These are phyloP conservation scores for Citrus australasica DNA, from an alignment of 345 rosid genomes.

Conservation along the genomic window DNA sequence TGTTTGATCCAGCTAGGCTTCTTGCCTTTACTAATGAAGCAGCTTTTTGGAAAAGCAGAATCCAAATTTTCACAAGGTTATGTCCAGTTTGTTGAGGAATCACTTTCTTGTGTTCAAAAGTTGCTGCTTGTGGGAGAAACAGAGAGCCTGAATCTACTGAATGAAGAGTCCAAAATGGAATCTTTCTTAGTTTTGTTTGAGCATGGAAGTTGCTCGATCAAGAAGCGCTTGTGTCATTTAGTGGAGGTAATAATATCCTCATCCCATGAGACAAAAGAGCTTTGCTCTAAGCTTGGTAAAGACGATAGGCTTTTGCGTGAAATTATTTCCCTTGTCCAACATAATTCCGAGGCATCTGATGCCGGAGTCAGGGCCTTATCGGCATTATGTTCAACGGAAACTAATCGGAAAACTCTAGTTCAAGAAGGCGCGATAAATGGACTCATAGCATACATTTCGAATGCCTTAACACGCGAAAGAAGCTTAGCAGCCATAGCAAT, in stretches of 20 bases:
- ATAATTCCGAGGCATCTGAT: constrained; percentile 21
- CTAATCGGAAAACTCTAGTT: constrained; percentile 34
- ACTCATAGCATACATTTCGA: constrained; percentile 31
- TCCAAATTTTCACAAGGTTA: constrained; percentile 16
- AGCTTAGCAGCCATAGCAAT: constrained; percentile 31
- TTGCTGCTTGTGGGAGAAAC: constrained; percentile 27
- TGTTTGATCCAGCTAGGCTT: constrained; percentile 38
- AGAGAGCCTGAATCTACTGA: constrained; percentile 33
- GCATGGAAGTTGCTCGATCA: constrained; percentile 23
- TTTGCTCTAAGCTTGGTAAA: constrained; percentile 29
- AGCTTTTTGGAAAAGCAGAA: constrained; percentile 32
- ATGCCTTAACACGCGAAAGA: constrained; percentile 25
- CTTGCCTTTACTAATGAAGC: constrained; percentile 40
- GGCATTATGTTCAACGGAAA: constrained; percentile 36
- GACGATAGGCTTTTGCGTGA: constrained; percentile 13
- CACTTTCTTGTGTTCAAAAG: constrained; percentile 33
- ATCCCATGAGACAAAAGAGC: constrained; percentile 35
- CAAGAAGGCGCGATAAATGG: constrained; percentile 27
- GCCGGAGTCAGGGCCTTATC: constrained; percentile 39
- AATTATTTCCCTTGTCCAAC: constrained; percentile 26
- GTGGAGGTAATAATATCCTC: constrained; percentile 42
- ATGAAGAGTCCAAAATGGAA: constrained; percentile 35
- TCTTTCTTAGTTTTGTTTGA: constrained; percentile 34
- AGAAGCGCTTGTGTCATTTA: constrained; percentile 39
- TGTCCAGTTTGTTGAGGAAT: constrained; percentile 30